Conservation (phyloP, 2,329 filamentous ascomycete species). For the Verticillium klebahnii region DNA sequence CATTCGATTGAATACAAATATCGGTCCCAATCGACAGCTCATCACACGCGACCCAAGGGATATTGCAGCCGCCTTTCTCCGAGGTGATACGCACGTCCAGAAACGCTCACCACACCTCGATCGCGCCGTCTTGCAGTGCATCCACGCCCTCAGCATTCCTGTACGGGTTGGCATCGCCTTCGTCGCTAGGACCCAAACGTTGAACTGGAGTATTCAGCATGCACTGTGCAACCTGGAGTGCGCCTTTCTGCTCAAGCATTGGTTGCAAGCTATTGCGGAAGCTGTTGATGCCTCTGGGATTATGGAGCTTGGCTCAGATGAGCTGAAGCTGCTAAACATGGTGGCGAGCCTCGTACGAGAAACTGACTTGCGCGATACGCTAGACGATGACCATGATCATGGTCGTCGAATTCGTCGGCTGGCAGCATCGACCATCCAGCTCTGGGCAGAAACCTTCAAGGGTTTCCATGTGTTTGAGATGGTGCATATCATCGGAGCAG, state of each 20-base stretch:
- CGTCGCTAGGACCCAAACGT: conserved; percentile 46
- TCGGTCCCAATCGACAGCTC: conserved; percentile 30
- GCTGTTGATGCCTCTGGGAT: conserved; percentile 11
- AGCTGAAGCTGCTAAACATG: conserved; percentile 16
- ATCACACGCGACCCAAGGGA: conserved; percentile 39
- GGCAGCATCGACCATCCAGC: conserved; percentile 15
- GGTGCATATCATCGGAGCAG: conserved; percentile 15
- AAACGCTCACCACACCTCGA: conserved; percentile 37
- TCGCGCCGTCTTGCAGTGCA: conserved; percentile 46
- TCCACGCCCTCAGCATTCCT: conserved; percentile 48
- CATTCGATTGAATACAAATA: conserved; percentile 16
- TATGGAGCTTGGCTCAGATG: conserved; percentile 9
- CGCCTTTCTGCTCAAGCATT: conserved; percentile 39
- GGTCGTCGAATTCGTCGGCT: conserved; percentile 13
- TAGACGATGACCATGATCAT: conserved; percentile 13
- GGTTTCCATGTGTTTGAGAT: conserved; percentile 22
- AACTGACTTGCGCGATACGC: conserved; percentile 13
- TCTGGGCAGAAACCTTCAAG: conserved; percentile 25
- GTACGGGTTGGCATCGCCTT: conserved; percentile 48
- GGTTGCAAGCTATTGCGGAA: conserved; percentile 22
- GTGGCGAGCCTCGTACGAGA: conserved; percentile 18
- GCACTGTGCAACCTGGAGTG: conserved; percentile 49
- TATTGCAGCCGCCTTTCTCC: conserved; percentile 35
- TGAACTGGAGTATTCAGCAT: conserved; percentile 52
- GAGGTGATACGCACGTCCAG: conserved; percentile 23